Evolutionary conservation across 768 basidiomycete species (phyloP).

Genomic region (Termitomyces sp.): DNA sequence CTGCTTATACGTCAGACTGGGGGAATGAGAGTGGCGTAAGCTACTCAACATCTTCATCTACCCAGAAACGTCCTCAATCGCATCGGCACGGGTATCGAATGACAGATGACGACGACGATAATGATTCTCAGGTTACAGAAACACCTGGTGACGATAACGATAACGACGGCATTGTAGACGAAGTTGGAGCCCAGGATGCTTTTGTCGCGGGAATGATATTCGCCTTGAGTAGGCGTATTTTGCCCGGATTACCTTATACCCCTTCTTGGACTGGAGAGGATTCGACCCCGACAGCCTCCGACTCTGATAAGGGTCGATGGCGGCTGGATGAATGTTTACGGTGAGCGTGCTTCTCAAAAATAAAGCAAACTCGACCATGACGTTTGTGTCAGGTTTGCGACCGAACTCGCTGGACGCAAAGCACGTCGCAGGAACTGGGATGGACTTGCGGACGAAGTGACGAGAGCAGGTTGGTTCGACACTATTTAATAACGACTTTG

Average conservation of each 20-base stretch:
- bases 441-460: slow-evolving; percentile 73
- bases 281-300: slow-evolving; percentile 22
- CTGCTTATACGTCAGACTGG: slow-evolving; percentile 22
- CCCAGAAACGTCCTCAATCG: slow-evolving; percentile 14
- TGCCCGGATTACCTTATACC: slow-evolving; percentile 77
- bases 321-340: slow-evolving; percentile 78
- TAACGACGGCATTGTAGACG: slow-evolving; percentile 53
- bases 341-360: slow-evolving; percentile 34
- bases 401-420: slow-evolving; percentile 77
- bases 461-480: slow-evolving; percentile 73
- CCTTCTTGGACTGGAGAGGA: slow-evolving; percentile 46
- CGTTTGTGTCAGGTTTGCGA: slow-evolving; percentile 60
- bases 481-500: slow-evolving; percentile 8
- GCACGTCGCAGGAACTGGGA: slow-evolving; percentile 60
- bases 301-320: slow-evolving; percentile 58
- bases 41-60: slow-evolving; percentile 20
- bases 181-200: slow-evolving; percentile 76
- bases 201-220: slow-evolving; percentile 90
- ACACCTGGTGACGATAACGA: slow-evolving; percentile 35
- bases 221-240: slow-evolving; percentile 64
- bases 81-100: slow-evolving; percentile 25
- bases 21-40: slow-evolving; percentile 24
- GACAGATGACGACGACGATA: slow-evolving; percentile 44
- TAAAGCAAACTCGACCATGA: background rate
- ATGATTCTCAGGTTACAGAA: slow-evolving; percentile 60